phyloP scores from a whole-genome alignment of 805 yeast species.

The Metschnikowia amazonensis region DNA sequence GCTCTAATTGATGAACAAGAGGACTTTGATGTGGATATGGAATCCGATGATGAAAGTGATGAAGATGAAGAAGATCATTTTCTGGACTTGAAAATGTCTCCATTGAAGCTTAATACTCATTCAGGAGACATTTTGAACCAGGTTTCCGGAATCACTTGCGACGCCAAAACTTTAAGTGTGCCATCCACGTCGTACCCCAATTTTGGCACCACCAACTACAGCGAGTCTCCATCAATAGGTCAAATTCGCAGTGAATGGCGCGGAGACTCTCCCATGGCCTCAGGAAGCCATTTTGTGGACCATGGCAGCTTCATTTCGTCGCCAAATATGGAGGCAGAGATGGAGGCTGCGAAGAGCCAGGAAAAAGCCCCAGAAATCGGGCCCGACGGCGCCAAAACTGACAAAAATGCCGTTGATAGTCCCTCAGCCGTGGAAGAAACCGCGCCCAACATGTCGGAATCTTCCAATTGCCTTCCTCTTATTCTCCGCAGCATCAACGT shows the following conservation, averaged over 20 bases:
- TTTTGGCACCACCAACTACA: not conserved
- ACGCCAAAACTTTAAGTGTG: not conserved
- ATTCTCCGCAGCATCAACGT: constrained; percentile 61
- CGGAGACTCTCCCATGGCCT: constrained; percentile 1
- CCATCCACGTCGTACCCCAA: not conserved
- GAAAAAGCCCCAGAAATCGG: not conserved
- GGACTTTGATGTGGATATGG: constrained; percentile 7
- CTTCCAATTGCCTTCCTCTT: constrained; percentile 65
- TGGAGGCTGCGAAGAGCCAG: not conserved
- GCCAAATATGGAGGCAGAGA: not conserved
- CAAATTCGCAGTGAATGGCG: constrained; percentile 2
- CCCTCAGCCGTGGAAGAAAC: not conserved
- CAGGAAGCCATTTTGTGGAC: not conserved
- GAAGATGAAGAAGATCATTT: constrained; percentile 16
- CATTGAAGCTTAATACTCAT: constrained; percentile 13
- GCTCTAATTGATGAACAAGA: not conserved
- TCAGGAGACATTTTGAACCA: constrained; percentile 6
- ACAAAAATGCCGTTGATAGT: not conserved
- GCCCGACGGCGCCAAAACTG: not conserved
- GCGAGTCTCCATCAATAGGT: not conserved
- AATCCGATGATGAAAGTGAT: constrained; percentile 15
- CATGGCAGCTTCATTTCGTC: constrained; percentile 1
- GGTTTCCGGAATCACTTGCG: not conserved
- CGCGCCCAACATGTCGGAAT: constrained; percentile 22
- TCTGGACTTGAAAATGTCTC: constrained; percentile 8